Evolutionary conservation across 495 filamentous ascomycete species (phyloP), one percentile per base, ranked within the genome.

Genomic region (Aspergillus baeticus): DNA sequence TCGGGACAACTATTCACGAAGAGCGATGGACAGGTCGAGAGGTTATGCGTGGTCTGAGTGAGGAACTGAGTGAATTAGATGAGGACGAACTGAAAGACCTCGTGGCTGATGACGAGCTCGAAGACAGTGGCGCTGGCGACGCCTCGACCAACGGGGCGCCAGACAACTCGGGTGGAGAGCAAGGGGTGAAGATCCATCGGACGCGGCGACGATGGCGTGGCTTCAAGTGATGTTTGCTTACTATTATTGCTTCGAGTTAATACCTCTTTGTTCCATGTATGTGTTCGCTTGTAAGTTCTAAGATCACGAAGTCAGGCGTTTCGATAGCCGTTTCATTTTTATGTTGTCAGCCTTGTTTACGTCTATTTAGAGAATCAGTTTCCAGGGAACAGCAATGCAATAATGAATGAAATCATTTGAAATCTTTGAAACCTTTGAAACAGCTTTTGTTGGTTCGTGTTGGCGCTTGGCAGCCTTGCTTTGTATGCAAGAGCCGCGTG

Each of bases 51-150:
- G 86, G 82, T 14, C 85, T 92, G 76, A 92, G 89, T 55, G 92
- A 94, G 67, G 89, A 93, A 53, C 77, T 96, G 6, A 92, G 86
- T 49, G 92, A 96, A 58, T 82, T 96, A 62, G 91, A 93, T 52
- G 92, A 95, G 44, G 91, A 92, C 15, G 88, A 91, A 70, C 74
- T 96, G 45, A 87, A 69, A 81, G 87, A 63, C 69, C 78, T 84
- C 56, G 82, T 80, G 11, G 79, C 76, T 21, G 71, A 76, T 31
- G 76, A 76, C 33, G 76, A 80, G 29, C 60, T 68, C 20, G 70
- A 67, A 46, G 66, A 60, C 0, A 36, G 43, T 38, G 34, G n/a
- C 17, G 20, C 56, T 58, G 35, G 31, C 36, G 23, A 37, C 13
- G 51, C 18, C 6, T 57, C 45, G 5, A 39, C 47, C 60, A 41